These are phyloP conservation scores for Entomortierella parvispora DNA, from an alignment of 192 early-diverging fungal genomes.

Conservation along the genomic window DNA sequence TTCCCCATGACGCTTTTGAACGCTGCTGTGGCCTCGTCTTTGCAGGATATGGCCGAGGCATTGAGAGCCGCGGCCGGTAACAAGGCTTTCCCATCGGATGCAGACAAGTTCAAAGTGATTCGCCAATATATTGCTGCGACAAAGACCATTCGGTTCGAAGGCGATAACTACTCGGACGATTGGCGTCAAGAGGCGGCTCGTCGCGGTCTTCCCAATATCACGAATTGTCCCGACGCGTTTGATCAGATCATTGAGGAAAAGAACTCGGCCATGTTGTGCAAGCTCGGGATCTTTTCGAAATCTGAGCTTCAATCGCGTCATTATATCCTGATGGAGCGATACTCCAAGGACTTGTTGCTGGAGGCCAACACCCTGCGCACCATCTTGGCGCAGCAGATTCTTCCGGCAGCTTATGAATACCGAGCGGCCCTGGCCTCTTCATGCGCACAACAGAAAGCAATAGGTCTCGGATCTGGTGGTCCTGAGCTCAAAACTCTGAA, in stretches of 20 bases:
- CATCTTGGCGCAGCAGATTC: slow-evolving; percentile 82
- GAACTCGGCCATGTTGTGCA: slow-evolving; percentile 79
- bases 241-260: slow-evolving; percentile 73
- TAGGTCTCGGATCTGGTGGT: slow-evolving; percentile 55
- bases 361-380: slow-evolving; percentile 88
- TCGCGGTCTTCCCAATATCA: slow-evolving; percentile 96
- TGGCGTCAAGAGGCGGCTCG: slow-evolving; percentile 91
- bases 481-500: slow-evolving; percentile 79
- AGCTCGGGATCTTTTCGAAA: slow-evolving; percentile 82
- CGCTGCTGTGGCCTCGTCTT: slow-evolving; percentile 84
- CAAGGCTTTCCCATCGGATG: slow-evolving; percentile 76
- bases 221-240: slow-evolving; percentile 88
- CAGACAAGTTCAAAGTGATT: slow-evolving; percentile 90
- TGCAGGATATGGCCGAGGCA: slow-evolving; percentile 75
- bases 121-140: slow-evolving; percentile 79
- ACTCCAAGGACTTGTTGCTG: slow-evolving; percentile 93
- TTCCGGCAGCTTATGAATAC: slow-evolving; percentile 89
- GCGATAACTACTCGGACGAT: slow-evolving; percentile 93
- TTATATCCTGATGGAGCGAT: slow-evolving; percentile 96
- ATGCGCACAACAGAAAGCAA: slow-evolving; percentile 71
- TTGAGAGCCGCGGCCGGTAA: slow-evolving; percentile 82
- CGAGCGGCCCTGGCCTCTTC: slow-evolving; percentile 86
- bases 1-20: slow-evolving; percentile 95
- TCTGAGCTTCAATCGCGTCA: slow-evolving; percentile 89
- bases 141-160: slow-evolving; percentile 93